A percentile compares a stretch with the other conserved stretches of the same genome.
Evolutionary conservation across 2,329 filamentous ascomycete species (phyloP).

Genomic region (Passalora sequoiae): DNA sequence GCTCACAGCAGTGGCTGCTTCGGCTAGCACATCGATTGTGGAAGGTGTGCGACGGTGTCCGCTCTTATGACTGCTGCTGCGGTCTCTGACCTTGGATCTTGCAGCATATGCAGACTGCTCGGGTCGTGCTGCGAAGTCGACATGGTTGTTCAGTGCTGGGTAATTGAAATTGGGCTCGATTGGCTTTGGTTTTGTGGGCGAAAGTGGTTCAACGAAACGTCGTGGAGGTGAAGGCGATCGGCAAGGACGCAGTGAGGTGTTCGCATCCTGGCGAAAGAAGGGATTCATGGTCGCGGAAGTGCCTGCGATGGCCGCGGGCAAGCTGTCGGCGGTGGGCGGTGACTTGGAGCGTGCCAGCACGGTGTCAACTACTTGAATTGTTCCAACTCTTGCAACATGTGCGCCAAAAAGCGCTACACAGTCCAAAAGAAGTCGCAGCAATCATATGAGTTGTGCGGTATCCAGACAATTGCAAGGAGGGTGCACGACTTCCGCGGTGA

Average conservation of each 20-base stretch:
- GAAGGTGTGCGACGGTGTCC: constrained; percentile 31
- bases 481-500: too few relatives aligned
- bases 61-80: constrained; percentile 20
- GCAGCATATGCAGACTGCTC: constrained; percentile 17
- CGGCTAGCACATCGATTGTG: constrained; percentile 43
- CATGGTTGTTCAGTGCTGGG: constrained; percentile 27
- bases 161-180: constrained; percentile 35
- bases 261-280: constrained; percentile 24
- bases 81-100: constrained; percentile 19
- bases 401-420: too few relatives aligned
- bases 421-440: too few relatives aligned
- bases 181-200: constrained; percentile 27
- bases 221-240: constrained; percentile 33
- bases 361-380: too few relatives aligned
- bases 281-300: constrained; percentile 20
- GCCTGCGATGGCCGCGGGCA: constrained; percentile 8
- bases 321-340: constrained; percentile 6
- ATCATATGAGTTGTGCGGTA: too few relatives aligned
- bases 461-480: too few relatives aligned
- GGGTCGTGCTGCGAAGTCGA: constrained; percentile 20
- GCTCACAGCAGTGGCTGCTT: constrained; percentile 39
- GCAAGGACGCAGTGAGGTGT: constrained; percentile 10
- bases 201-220: constrained; percentile 34
- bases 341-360: neutral
- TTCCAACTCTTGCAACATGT: too few relatives aligned